Conservation (phyloP, 1,284 basidiomycete genomes). For the Trichosporon inkin region DNA sequence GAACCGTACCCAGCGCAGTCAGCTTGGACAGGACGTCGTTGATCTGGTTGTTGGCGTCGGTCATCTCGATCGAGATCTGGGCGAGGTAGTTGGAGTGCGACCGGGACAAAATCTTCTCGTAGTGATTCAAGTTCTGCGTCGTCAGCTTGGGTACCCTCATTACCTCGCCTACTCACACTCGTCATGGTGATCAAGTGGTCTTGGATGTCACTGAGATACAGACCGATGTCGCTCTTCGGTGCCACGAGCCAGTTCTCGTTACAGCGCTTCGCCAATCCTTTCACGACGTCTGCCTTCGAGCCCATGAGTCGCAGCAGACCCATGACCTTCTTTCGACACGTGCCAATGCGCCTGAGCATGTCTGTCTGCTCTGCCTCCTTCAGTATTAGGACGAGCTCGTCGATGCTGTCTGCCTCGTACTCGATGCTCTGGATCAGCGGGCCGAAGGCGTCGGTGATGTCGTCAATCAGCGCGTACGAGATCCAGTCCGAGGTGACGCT, state of each 20-base stretch:
- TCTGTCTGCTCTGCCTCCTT: conserved; percentile 79
- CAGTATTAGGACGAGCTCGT: conserved; percentile 93
- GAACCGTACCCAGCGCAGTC: conserved; percentile 93
- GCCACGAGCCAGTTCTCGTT: conserved; percentile 99
- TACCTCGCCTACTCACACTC: conserved; percentile 3
- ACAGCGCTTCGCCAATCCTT: conserved; percentile 90
- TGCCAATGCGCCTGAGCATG: conserved; percentile 84
- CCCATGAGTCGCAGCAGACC: conserved; percentile 91
- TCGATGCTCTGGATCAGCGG: conserved; percentile 98
- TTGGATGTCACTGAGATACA: conserved; percentile 91
- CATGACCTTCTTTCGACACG: conserved; percentile 99
- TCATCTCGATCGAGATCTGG: conserved; percentile 98
- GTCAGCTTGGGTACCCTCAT: neutral
- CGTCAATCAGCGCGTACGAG: conserved; percentile 98
- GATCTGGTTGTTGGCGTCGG: conserved; percentile 99
- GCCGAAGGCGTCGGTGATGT: conserved; percentile 99
- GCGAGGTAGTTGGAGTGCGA: conserved; percentile 99
- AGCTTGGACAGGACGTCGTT: conserved; percentile 99
- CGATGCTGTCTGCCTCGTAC: conserved; percentile 98
- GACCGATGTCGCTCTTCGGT: conserved; percentile 93
- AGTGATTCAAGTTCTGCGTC: conserved; percentile 89
- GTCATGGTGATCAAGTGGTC: conserved; percentile 99
- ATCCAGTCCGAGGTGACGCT: conserved; percentile 99
- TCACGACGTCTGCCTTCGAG: conserved; percentile 99
- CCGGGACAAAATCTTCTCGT: conserved; percentile 96